Evolutionary conservation across 192 early-diverging fungal genomes (phyloP), one percentile per base, ranked within the genome.

Genomic region (Chytriomyces hyalinus): DNA sequence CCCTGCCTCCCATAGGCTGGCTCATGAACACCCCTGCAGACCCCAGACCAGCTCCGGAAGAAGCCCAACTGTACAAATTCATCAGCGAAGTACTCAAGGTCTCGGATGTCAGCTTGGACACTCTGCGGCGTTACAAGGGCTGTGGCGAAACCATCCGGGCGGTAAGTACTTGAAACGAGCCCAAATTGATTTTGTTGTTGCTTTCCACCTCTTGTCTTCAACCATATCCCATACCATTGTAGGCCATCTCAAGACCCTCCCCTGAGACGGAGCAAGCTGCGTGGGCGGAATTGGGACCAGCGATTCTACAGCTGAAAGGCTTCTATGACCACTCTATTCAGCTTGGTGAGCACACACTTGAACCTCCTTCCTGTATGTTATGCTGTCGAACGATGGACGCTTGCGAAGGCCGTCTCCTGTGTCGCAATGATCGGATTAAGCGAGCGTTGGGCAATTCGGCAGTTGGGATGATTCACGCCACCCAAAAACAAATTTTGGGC

Each of bases 221-320:
- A 17, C 20, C 17, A 72, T 6, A 3, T 72, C 49, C 53, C 45
- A 44, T 80, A 36, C 36, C 36, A 36, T 36, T 36, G 36, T 36
- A 91, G 87, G 97, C 97, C 47, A 96, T 99, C 72, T 91, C 92
- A 24, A 83, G 85, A 43, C 96, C 96, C 11, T 91, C 89, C 45
- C 86, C 87, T 43, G 92, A 95, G 61, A 92, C 93, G 78, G 97
- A 99, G 80, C 89, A 94, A 46, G 91, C 87, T 48, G 95, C 94
- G 36, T 99, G 96, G 97, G 82, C 89, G 63, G 90, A 90, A 70
- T 85, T 99, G 45, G 85, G 87, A 22, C 96, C 95, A 51, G 92
- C 92, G 6, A 94, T 96, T 9, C 73, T 78, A 36, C 91, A 93
- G 69, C 84, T 98, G 78, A 86, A 87, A 67, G 86, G 89, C 68